Percentiles rank a stretch among this genome's conserved stretches.
phyloP scores from a whole-genome alignment of 306 rosid species.

The Argentina anserina region DNA sequence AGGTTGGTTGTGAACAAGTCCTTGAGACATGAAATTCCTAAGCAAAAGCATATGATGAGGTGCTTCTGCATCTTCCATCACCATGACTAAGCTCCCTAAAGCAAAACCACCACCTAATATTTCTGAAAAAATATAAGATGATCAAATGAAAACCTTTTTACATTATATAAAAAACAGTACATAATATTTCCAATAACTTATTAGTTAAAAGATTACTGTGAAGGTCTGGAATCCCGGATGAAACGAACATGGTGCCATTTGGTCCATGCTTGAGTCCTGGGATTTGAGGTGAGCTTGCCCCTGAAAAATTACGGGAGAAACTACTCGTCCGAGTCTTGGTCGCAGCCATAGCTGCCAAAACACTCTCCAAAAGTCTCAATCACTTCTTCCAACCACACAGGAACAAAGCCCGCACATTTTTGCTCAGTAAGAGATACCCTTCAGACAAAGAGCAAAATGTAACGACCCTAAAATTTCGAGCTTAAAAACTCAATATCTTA shows the following conservation, averaged over 20 bases:
- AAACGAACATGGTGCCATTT: slow-evolving; percentile 62
- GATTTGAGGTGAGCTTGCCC: slow-evolving; percentile 37
- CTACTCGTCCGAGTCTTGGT: slow-evolving; percentile 55
- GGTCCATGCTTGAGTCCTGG: slow-evolving; percentile 77
- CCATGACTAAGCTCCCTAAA: slow-evolving; percentile 81
- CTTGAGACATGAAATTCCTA: slow-evolving; percentile 92
- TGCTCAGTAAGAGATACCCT: background rate
- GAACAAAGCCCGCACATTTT: background rate
- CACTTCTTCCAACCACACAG: background rate
- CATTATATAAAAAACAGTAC: background rate
- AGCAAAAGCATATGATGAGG: slow-evolving; percentile 97
- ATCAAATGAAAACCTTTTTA: slow-evolving; percentile 10
- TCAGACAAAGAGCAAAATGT: too few species aligned
- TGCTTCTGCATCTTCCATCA: slow-evolving; percentile 94
- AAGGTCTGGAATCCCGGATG: slow-evolving; percentile 78
- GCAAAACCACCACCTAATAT: slow-evolving; percentile 85
- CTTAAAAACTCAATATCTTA: too few species aligned
- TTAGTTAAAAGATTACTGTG: slow-evolving; percentile 54
- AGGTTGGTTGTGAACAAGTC: slow-evolving; percentile 71
- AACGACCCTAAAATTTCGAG: too few species aligned
- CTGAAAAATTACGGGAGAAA: slow-evolving; percentile 64
- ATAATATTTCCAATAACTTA: slow-evolving; percentile 10
- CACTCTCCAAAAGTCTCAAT: slow-evolving; percentile 21
- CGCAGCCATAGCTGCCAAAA: slow-evolving; percentile 48
- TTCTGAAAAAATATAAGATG: slow-evolving; percentile 35